Evolutionary conservation across 2,329 filamentous ascomycete genomes (phyloP).

Genomic region (Neopestalotiopsis rosae): DNA sequence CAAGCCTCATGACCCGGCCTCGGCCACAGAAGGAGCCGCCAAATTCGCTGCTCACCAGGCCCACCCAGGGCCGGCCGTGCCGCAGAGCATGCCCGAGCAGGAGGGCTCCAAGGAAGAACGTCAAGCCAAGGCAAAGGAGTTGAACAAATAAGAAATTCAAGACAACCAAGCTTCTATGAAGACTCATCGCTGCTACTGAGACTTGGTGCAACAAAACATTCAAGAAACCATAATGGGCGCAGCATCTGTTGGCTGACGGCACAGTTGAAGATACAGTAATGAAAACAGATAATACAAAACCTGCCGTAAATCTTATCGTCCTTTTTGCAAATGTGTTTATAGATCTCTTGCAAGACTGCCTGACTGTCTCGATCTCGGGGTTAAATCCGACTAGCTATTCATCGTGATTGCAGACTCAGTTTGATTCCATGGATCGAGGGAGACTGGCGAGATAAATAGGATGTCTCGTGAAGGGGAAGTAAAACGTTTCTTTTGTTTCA

Average conservation of each 20-base stretch:
- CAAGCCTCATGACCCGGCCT: constrained; percentile 41
- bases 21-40: constrained; percentile 41
- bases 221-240: neutral
- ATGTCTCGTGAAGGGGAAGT: too few relatives aligned
- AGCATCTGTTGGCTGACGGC: neutral
- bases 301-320: too few relatives aligned
- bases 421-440: too few relatives aligned
- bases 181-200: neutral
- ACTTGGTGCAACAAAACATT: neutral
- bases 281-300: neutral
- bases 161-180: neutral
- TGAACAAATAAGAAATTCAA: constrained; percentile 61
- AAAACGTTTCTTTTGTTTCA: too few relatives aligned
- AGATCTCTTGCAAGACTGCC: too few relatives aligned
- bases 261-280: neutral
- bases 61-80: constrained; percentile 62
- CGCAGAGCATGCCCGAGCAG: constrained; percentile 58
- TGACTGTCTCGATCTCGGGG: too few relatives aligned
- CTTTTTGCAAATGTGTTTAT: neutral
- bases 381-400: too few relatives aligned
- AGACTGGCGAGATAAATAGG: too few relatives aligned
- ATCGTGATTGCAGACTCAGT: too few relatives aligned
- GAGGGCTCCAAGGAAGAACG: constrained; percentile 74
- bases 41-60: constrained; percentile 56
- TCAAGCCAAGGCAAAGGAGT: constrained; percentile 64